Percentiles rank a stretch among this genome's conserved stretches.
phyloP scores from a whole-genome alignment of 2,329 filamentous ascomycete species.

The Alternaria hordeiaustralica region DNA sequence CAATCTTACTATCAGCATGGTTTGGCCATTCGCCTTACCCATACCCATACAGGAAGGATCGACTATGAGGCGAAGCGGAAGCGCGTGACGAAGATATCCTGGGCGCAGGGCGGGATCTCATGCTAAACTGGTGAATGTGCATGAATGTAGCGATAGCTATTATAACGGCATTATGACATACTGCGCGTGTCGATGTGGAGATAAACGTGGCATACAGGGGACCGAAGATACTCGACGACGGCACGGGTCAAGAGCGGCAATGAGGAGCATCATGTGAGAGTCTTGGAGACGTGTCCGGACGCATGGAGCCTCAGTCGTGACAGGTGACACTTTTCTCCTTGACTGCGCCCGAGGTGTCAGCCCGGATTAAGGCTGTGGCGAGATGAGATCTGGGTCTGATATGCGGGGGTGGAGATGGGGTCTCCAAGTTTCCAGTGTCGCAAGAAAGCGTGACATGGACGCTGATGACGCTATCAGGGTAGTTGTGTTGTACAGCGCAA shows the following conservation, averaged over 20 bases:
- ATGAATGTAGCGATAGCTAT: neutral
- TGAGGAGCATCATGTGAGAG: neutral
- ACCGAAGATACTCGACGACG: neutral
- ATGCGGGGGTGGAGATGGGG: neutral
- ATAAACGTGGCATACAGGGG: neutral
- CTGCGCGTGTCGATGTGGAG: neutral
- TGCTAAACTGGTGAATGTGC: neutral
- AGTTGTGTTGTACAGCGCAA: neutral
- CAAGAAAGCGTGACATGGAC: neutral
- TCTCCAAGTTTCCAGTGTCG: neutral
- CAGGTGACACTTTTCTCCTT: neutral
- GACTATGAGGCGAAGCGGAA: neutral
- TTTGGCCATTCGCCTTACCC: neutral
- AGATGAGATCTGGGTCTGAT: conserved; percentile 3
- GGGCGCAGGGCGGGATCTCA: neutral
- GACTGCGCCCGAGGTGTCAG: neutral
- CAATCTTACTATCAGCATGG: neutral
- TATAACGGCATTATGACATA: neutral
- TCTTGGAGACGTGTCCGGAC: neutral
- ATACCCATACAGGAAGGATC: neutral
- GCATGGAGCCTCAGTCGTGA: neutral
- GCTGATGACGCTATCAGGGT: neutral
- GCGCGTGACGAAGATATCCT: neutral
- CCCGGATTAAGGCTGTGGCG: neutral
- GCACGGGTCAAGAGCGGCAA: neutral